Evolutionary conservation across 2,329 filamentous ascomycete genomes (phyloP), one percentile per base, ranked within the genome.

Genomic region (Verticillium nonalfalfae): DNA sequence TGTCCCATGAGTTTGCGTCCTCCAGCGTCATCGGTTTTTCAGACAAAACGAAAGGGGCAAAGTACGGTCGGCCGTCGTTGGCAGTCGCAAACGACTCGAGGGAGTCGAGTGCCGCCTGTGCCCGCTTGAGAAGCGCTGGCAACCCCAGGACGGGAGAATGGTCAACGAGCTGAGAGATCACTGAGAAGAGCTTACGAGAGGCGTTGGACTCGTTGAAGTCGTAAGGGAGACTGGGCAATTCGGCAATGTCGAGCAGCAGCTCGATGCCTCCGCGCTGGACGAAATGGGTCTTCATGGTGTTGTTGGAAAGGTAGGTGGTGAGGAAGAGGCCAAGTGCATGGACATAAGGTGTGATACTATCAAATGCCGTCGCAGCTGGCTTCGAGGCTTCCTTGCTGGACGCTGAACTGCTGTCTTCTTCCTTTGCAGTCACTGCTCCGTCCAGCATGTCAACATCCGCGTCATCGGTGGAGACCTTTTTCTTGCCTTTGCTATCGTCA

Each of bases 181-280:
- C 88, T 39, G 86, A 84, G 15, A 88, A 85, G 60, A 97, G 80
- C 63, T 89, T 86, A 63, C 88, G 85, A 61, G 88, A 88, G 4
- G 90, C 85, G 59, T 82, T 76, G 6, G 85, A 84, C 50, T 90
- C 87, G 45, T 87, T 83, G 69, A 90, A 88, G 69, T 90, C 85
- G 67, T 87, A 87, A 1, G 91, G 87, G 56, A 98, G 81, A 71
- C 91, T 93, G 5, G 92, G 90, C 35, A 93, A 85, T 60, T 90
- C 91, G 50, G 89, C 89, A 60, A 97, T 85, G 70, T 97, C 92
- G 60, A 99, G 80, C 21, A 98, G 80, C 58, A 90, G 81, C 72
- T 97, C 92, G 31, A 94, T 86, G 7, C 92, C 95, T 61, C 93
- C 91, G 58, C 84, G 83, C 60, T 90, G 85, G 64, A 95, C 86